Conservation (phyloP, 768 basidiomycete species). For the Fomitopsis serialis region DNA sequence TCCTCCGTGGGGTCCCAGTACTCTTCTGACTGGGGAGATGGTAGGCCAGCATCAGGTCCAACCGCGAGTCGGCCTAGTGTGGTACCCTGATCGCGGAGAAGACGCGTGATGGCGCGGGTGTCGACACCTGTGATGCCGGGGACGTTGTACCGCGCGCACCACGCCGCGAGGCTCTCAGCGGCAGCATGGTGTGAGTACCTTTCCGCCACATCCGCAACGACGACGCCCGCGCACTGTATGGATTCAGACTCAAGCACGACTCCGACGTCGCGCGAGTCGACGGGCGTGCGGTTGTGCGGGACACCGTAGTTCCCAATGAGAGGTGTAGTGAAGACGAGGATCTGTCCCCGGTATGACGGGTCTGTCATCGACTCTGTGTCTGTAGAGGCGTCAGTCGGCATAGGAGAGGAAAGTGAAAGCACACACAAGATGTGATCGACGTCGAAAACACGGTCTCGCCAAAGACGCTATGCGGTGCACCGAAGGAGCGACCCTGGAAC, state of each 20-base stretch:
- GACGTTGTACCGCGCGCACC: constrained; percentile 87
- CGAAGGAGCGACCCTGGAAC: constrained; percentile 87
- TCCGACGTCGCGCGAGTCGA: constrained; percentile 74
- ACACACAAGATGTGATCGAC: constrained; percentile 94
- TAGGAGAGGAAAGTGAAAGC: neutral
- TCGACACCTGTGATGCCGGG: constrained; percentile 97
- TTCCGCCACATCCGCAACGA: constrained; percentile 93
- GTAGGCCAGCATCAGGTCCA: constrained; percentile 60
- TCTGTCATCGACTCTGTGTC: constrained; percentile 99
- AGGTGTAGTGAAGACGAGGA: constrained; percentile 97
- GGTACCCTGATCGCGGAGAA: constrained; percentile 95
- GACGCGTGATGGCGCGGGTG: constrained; percentile 90
- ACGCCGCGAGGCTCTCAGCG: constrained; percentile 86
- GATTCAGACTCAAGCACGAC: constrained; percentile 84
- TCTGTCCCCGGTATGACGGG: constrained; percentile 96
- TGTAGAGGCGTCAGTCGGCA: constrained; percentile 25
- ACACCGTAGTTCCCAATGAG: constrained; percentile 99
- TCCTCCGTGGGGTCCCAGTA: constrained; percentile 92
- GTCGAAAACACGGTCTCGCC: constrained; percentile 99
- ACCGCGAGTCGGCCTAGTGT: constrained; percentile 89
- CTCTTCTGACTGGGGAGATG: constrained; percentile 57
- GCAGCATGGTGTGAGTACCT: constrained; percentile 93
- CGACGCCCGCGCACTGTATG: constrained; percentile 88
- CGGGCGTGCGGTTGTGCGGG: constrained; percentile 69
- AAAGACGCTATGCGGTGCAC: constrained; percentile 78